phyloP scores from a whole-genome alignment of 305 asterid species.

The Fraxinus angustifolia region DNA sequence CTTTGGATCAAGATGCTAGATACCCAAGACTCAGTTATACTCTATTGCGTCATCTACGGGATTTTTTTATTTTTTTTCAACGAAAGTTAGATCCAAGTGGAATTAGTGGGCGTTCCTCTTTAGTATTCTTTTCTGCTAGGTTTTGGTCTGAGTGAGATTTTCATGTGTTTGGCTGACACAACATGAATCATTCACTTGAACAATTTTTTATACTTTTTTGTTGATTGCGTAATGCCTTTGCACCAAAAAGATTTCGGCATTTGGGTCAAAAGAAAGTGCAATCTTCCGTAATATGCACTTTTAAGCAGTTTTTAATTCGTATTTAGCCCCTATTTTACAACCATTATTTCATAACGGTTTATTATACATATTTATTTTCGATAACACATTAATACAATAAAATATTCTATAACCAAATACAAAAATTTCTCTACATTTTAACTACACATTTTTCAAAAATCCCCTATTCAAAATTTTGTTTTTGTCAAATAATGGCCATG shows the following conservation, averaged over 20 bases:
- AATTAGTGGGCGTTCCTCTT: conserved; percentile 4
- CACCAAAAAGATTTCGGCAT: conserved; percentile 1
- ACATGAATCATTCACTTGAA: conserved; percentile 5
- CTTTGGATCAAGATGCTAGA: not conserved
- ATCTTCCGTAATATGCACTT: not conserved
- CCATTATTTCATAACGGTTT: too few relatives aligned
- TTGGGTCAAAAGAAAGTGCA: not conserved
- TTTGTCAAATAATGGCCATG: too few relatives aligned
- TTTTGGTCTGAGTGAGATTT: conserved; percentile 16
- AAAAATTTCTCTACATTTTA: not conserved
- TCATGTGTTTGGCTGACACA: conserved; percentile 21
- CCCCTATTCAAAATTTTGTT: too few relatives aligned
- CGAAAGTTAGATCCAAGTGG: conserved; percentile 8
- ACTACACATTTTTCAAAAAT: not conserved
- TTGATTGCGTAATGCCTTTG: conserved; percentile 17
- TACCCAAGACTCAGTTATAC: not conserved
- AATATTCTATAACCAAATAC: too few relatives aligned
- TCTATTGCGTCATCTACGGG: not conserved
- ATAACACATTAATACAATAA: not conserved
- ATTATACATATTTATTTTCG: not conserved
- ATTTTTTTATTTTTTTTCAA: not conserved
- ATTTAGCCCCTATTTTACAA: not conserved
- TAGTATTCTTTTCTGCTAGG: conserved; percentile 3
- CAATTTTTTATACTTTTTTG: conserved; percentile 2
- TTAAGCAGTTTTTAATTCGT: not conserved